phyloP scores from a whole-genome alignment of 75 land plant species.

The Chamaecyparis obtusa region DNA sequence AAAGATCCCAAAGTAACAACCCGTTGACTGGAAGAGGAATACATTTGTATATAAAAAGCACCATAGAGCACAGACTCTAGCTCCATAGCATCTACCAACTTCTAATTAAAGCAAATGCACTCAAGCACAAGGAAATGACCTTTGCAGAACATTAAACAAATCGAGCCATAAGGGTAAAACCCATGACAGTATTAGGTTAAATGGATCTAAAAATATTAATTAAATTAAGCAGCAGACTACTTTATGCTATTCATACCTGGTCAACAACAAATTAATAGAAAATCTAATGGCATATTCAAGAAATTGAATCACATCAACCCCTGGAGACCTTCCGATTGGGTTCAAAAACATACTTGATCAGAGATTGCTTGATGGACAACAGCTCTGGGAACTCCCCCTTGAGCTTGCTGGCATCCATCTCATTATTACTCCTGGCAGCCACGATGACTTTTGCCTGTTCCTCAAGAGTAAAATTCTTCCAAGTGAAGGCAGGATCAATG shows the following conservation, averaged over 20 bases:
- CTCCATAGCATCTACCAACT: neutral
- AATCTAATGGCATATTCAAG: neutral
- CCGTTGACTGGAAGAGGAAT: neutral
- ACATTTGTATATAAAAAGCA: neutral
- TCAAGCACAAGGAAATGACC: neutral
- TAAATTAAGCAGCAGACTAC: neutral
- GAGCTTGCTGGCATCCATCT: slow-evolving; percentile 64
- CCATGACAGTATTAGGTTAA: neutral
- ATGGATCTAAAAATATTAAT: neutral
- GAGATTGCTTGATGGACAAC: slow-evolving; percentile 56
- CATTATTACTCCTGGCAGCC: slow-evolving; percentile 78
- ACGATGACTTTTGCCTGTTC: slow-evolving; percentile 82
- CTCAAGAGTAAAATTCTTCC: slow-evolving; percentile 72
- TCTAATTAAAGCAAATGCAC: neutral
- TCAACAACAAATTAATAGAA: neutral
- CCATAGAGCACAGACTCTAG: neutral
- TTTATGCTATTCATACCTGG: neutral
- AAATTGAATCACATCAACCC: slow-evolving; percentile 7
- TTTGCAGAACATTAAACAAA: neutral
- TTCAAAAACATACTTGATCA: slow-evolving; percentile 61
- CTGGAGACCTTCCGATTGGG: slow-evolving; percentile 38
- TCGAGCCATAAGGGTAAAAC: neutral
- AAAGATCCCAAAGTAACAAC: neutral
- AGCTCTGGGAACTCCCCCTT: slow-evolving; percentile 65
- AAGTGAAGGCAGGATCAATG: slow-evolving; percentile 61